These are phyloP conservation scores for Metschnikowia picachoensis DNA, from an alignment of 805 yeast species.

Conservation along the genomic window DNA sequence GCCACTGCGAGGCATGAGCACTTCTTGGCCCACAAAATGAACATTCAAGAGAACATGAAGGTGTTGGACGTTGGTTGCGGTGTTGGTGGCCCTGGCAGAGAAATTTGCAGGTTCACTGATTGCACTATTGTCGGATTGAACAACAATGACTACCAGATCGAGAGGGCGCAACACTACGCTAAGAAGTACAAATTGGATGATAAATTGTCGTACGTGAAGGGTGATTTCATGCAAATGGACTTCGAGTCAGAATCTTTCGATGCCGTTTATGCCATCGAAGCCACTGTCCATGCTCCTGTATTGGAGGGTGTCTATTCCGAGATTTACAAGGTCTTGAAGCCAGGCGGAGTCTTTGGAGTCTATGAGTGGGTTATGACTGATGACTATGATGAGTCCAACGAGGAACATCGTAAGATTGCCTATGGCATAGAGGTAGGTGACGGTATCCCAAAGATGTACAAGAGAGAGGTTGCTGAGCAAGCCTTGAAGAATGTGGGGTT, in stretches of 20 bases:
- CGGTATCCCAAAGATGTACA: conserved; percentile 97
- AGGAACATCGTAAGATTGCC: conserved; percentile 88
- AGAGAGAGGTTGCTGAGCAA: conserved; percentile 75
- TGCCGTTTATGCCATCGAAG: conserved; percentile 97
- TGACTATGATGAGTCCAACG: conserved; percentile 77
- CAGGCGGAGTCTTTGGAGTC: conserved; percentile 97
- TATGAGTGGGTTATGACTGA: conserved; percentile 99
- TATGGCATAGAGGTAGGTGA: conserved; percentile 98
- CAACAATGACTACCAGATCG: conserved; percentile 96
- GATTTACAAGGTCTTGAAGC: conserved; percentile 92
- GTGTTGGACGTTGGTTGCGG: conserved; percentile 99
- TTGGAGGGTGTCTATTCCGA: conserved; percentile 94
- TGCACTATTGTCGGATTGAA: conserved; percentile 85
- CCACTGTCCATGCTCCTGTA: conserved; percentile 96
- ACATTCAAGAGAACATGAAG: conserved; percentile 70
- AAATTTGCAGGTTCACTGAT: conserved; percentile 87
- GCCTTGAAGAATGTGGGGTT: conserved; percentile 89
- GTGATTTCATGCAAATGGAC: conserved; percentile 99
- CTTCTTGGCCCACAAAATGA: conserved; percentile 84
- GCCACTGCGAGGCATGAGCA: conserved; percentile 98
- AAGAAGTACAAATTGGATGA: conserved; percentile 58
- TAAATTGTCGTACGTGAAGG: conserved; percentile 84
- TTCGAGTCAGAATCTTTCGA: conserved; percentile 87
- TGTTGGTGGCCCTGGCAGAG: conserved; percentile 99
- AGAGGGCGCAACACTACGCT: conserved; percentile 83